These are phyloP conservation scores for Tulasnella calospora DNA, from an alignment of 768 basidiomycete genomes.

Conservation along the genomic window DNA sequence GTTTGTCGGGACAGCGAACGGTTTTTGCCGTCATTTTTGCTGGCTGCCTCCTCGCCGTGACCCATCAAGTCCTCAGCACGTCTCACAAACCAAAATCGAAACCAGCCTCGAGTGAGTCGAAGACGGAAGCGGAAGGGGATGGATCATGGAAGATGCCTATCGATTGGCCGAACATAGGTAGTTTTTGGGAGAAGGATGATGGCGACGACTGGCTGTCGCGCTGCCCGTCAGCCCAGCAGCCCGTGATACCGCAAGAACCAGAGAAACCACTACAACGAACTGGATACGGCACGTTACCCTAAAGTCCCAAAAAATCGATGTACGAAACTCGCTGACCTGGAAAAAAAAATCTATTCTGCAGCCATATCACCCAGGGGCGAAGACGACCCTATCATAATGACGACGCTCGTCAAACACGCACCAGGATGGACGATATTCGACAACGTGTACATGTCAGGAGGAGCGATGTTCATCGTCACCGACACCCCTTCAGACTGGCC, in stretches of 20 bases:
- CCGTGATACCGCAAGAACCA: neutral
- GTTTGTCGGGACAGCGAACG: neutral
- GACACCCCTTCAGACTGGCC: slow-evolving; percentile 45
- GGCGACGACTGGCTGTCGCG: neutral
- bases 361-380: neutral
- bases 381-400: slow-evolving; percentile 43
- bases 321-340: neutral
- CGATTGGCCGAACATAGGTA: neutral
- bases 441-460: slow-evolving; percentile 79
- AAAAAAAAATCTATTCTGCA: neutral
- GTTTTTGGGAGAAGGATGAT: neutral
- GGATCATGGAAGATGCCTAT: neutral
- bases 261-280: neutral
- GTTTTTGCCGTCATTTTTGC: neutral
- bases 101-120: neutral
- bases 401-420: slow-evolving; percentile 57
- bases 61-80: neutral
- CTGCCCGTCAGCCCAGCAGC: neutral
- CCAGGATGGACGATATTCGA: slow-evolving; percentile 83
- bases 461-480: slow-evolving; percentile 68
- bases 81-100: neutral
- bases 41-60: neutral
- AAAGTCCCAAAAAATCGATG: neutral
- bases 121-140: neutral
- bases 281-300: neutral